Base-by-base conservation (phyloP, 129 eudicot genomes). In the Flaveria trinervia region DNA sequence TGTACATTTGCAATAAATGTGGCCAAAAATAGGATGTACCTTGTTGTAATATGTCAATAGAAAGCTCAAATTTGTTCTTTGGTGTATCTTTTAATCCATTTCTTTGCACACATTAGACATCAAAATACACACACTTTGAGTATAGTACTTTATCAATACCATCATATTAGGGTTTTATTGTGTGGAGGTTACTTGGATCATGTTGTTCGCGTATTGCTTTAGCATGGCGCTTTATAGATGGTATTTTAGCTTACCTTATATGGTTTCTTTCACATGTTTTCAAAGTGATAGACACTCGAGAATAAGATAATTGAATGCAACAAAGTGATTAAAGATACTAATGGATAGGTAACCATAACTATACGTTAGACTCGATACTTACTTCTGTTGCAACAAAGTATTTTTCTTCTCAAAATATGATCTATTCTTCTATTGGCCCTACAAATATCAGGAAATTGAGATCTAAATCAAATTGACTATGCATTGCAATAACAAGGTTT, bases 1-100 rank as follows among this genome's bases (percentile, higher is more conserved):
- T 80, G 85, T 86, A 83, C 65, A 83, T 81, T 55, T 66, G 74
- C 57, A 83, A 81, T 83, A 83, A 83, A 72, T 56, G 52, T 86
- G 77, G 79, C 83, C 76, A 67, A 45, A 80, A 20, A 76, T 68
- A 61, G 75, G 76, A 79, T 17, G 71, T 82, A 43, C 69, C 82
- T 70, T 78, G 77, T 72, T 72, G 84, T 73, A 77, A 70, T 65
- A 66, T 70, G 79, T 85, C 68, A 74, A 78, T 81, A 65, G 71
- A 73, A 77, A 73, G 71, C 68, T 81, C 79, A 71, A 86, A 48
- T 65, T 81, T 73, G 85, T 84, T 65, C 76, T 66, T 86, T 71
- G 12, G 12, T 65, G 71, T 41, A 62, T 72, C 73, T 51, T 50
- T n/a, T 72, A 50, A 20, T 76, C 14, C 62, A 56, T 76, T 33